Conservation (phyloP, 2,329 filamentous ascomycete species). For the Beauveria sp. region DNA sequence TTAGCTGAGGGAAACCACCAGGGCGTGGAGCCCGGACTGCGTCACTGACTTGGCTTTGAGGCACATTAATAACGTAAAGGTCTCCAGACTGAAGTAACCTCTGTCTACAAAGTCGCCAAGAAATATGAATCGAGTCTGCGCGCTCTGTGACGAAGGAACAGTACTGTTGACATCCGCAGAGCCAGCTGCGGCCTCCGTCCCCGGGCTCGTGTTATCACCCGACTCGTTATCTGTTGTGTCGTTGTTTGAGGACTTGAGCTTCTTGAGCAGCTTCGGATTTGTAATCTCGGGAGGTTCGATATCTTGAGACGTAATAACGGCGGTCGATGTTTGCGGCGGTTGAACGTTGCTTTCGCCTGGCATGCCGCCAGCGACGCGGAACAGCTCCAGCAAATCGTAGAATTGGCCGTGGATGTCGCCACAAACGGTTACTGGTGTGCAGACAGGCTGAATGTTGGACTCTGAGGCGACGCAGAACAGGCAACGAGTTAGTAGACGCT, state of each 20-base stretch:
- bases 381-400: conserved; percentile 94
- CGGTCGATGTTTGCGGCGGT: conserved; percentile 58
- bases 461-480: conserved; percentile 44
- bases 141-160: conserved; percentile 35
- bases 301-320: conserved; percentile 80
- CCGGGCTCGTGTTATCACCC: conserved; percentile 31
- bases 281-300: conserved; percentile 88
- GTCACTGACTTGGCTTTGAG: conserved; percentile 61
- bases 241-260: conserved; percentile 56
- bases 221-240: conserved; percentile 41
- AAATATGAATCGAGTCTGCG: conserved; percentile 51
- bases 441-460: conserved; percentile 97
- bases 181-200: conserved; percentile 12
- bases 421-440: conserved; percentile 91
- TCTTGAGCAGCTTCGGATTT: conserved; percentile 78
- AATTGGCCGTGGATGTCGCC: conserved; percentile 99
- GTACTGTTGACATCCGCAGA: conserved; percentile 23
- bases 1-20: background rate
- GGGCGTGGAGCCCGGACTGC: conserved; percentile 15
- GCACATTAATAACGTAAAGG: conserved; percentile 93
- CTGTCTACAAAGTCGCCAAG: conserved; percentile 93
- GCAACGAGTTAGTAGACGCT: background rate
- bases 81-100: conserved; percentile 95
- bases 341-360: conserved; percentile 71
- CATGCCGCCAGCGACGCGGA: conserved; percentile 94